Evolutionary conservation across 2,329 filamentous ascomycete genomes (phyloP).

Genomic region (Pseudocercospora ulei): DNA sequence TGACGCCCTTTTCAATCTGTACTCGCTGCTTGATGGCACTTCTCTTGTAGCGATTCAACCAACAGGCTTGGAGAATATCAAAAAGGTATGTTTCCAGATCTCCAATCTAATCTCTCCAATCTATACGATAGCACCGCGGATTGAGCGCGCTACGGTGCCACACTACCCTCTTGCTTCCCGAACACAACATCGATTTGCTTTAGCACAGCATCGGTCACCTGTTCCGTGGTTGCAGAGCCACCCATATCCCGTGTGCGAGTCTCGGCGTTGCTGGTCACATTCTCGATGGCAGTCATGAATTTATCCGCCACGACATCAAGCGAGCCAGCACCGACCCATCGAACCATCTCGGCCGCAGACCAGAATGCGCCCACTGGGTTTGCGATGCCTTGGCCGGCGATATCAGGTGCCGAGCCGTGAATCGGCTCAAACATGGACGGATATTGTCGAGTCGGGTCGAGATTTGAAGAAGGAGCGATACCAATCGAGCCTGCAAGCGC

Average conservation of each 20-base stretch:
- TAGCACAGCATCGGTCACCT: constrained; percentile 51
- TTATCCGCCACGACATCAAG: constrained; percentile 48
- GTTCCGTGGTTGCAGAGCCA: constrained; percentile 48
- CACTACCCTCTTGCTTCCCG: constrained; percentile 20
- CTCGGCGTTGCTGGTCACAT: constrained; percentile 46
- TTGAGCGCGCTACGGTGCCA: background rate
- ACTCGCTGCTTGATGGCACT: too few species aligned
- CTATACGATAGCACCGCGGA: too few species aligned
- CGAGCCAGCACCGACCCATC: constrained; percentile 48
- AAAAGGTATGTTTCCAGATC: too few species aligned
- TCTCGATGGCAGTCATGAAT: constrained; percentile 52
- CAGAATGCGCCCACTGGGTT: constrained; percentile 59
- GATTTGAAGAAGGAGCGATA: constrained; percentile 60
- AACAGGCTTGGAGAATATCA: too few species aligned
- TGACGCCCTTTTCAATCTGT: too few species aligned
- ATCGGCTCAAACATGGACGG: constrained; percentile 56
- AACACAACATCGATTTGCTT: constrained; percentile 43
- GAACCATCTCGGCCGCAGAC: constrained; percentile 59
- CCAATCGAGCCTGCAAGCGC: constrained; percentile 61
- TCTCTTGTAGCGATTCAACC: too few species aligned
- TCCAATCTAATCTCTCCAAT: too few species aligned
- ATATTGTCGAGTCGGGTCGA: constrained; percentile 53
- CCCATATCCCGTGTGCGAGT: constrained; percentile 53
- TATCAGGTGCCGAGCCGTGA: constrained; percentile 43
- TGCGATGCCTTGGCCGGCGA: constrained; percentile 53